These are phyloP conservation scores for Leishmania turanica DNA, from an alignment of 208 protist species.

Conservation along the genomic window DNA sequence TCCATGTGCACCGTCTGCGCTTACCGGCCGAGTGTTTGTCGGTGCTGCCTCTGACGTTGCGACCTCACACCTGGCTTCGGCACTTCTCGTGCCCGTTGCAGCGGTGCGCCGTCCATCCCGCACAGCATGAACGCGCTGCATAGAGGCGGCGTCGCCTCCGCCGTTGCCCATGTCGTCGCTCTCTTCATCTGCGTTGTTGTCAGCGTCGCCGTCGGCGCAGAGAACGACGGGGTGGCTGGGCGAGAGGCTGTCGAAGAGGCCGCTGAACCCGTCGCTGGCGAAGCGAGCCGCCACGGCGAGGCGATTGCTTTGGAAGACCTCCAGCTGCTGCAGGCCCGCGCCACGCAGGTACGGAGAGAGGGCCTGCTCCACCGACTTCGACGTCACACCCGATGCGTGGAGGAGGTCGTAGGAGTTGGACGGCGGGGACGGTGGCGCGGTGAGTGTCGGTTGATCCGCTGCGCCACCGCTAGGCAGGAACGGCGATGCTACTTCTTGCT, in stretches of 20 bases:
- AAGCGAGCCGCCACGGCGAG: slow-evolving; percentile 45
- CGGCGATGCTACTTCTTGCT: not conserved
- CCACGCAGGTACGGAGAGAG: slow-evolving; percentile 48
- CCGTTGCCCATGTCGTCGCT: not conserved
- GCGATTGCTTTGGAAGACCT: slow-evolving; percentile 47
- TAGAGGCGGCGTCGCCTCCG: not conserved
- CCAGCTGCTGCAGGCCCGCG: slow-evolving; percentile 47
- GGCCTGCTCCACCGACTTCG: slow-evolving; percentile 29
- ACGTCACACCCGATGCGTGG: slow-evolving; percentile 17
- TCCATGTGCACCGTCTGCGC: not conserved
- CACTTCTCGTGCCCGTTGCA: not conserved
- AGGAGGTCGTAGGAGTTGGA: not conserved
- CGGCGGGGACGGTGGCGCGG: not conserved
- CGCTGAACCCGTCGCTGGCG: slow-evolving; percentile 20
- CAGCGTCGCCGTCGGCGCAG: not conserved
- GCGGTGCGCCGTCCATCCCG: not conserved
- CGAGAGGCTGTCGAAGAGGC: slow-evolving; percentile 7
- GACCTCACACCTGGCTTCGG: not conserved
- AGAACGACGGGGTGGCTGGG: not conserved
- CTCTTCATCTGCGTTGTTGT: not conserved
- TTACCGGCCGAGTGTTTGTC: not conserved
- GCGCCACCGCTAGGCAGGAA: not conserved
- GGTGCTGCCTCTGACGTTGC: not conserved
- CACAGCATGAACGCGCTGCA: not conserved
- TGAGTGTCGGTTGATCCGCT: no score